Evolutionary conservation across 2,329 filamentous ascomycete species (phyloP).

Genomic region (Ceratocystis variospora): DNA sequence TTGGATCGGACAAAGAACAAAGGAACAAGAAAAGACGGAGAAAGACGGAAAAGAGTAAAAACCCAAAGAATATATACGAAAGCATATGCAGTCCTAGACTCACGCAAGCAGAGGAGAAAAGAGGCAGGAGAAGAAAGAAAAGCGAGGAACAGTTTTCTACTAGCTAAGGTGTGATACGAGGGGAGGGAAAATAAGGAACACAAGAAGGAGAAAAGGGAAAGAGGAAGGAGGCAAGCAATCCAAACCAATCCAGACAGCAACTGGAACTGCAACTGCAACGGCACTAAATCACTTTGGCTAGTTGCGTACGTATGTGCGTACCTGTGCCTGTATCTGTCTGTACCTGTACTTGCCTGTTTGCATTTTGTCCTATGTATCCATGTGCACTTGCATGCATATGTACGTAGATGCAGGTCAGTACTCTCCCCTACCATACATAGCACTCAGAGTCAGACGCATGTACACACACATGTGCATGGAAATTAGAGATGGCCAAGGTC

Average conservation of each 20-base stretch:
- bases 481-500: not conserved
- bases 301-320: not conserved
- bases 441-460: not conserved
- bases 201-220: not conserved
- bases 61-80: too few relatives aligned
- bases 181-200: not conserved
- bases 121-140: not conserved
- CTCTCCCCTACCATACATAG: not conserved
- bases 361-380: not conserved
- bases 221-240: slow-evolving; percentile 4
- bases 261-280: not conserved
- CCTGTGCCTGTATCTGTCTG: not conserved
- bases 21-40: not conserved
- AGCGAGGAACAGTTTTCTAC: not conserved
- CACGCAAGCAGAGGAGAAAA: not conserved
- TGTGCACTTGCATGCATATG: not conserved
- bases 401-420: not conserved
- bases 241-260: not conserved
- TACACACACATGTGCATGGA: not conserved
- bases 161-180: slow-evolving; percentile 1
- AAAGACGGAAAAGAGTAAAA: not conserved
- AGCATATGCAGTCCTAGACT: not conserved
- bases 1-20: not conserved
- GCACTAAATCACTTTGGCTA: not conserved
- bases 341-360: not conserved